Percentiles rank a stretch among this genome's conserved stretches.
Evolutionary conservation across 345 rosid species (phyloP).

Genomic region (Hevea brasiliensis): DNA sequence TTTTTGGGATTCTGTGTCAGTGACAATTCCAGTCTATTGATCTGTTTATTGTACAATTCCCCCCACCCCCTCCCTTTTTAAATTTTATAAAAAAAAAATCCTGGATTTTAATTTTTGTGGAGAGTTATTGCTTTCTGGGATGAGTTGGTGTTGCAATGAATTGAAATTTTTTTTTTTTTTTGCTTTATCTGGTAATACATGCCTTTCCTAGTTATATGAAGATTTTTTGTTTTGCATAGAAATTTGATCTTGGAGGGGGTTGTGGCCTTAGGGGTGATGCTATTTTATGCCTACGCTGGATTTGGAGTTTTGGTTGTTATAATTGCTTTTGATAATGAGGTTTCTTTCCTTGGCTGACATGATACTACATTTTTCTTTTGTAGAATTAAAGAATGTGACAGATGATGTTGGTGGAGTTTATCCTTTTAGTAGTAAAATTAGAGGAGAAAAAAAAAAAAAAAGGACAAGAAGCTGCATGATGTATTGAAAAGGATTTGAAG

Average conservation of each 20-base stretch:
- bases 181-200: too few species aligned
- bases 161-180: not conserved
- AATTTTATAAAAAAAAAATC: not conserved
- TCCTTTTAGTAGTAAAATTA: too few species aligned
- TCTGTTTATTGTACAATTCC: not conserved
- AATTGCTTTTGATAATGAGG: constrained; percentile 1
- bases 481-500: not conserved
- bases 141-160: not conserved
- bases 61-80: too few species aligned
- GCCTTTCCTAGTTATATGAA: too few species aligned
- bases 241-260: too few species aligned
- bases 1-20: not conserved
- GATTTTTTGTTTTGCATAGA: too few species aligned
- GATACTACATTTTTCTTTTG: too few species aligned
- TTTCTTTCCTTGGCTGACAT: not conserved
- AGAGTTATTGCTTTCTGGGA: not conserved
- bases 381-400: not conserved
- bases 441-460: not conserved
- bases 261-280: too few species aligned
- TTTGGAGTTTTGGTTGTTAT: constrained; percentile 13
- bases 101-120: not conserved
- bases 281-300: not conserved
- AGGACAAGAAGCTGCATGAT: not conserved
- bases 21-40: not conserved
- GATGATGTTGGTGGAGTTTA: too few species aligned